Base-by-base conservation (phyloP, 2,329 filamentous ascomycete species). In the Achaetomium macrosporum region DNA sequence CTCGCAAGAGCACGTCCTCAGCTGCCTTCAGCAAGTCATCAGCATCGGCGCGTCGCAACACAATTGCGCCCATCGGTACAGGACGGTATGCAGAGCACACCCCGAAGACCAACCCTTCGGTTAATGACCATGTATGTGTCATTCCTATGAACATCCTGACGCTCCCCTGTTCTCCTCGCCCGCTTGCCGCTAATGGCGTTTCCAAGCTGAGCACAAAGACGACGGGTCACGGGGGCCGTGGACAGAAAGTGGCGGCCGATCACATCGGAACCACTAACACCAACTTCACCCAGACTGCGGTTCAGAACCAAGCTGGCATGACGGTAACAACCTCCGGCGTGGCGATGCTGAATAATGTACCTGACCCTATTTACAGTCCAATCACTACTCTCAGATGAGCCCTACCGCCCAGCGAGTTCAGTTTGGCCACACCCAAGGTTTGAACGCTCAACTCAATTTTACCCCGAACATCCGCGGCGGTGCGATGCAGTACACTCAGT, bases 1-100 rank as follows among this genome's bases (percentile, higher is more conserved):
- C 33, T 25, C 42, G 39, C 39, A 33, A 46, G 29, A 49, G 43
- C 10, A 5, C 17, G 5, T 37, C 37, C 11, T 43, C 37, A 4
- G 37, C 25, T 8, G 33, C 46, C 11, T 41, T 9, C 13, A 29
- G 12, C 31, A 45, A 25, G 25, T 10, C 43, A 15, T 7, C 46
- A 4, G n/a, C 39, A 5, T 39, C 43, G 2, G 42, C 20, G 6
- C 50, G 40, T 19, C 46, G 50, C 43, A 50, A 50, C 36, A 44
- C 42, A 0, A 51, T 56, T 13, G 54, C 54, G 12, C 50, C 54
- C 19, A 56, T 56, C 16, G 54, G 54, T 16, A 45, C 50, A 4
- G 54, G 54, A 1, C 47, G 50, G 3, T 48, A 42, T 19, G n/a
- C 16, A 3, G 41, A 49, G n/a, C 5, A 20, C 25, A 41, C 16